Percentiles rank a stretch among this genome's conserved stretches.
phyloP scores from a whole-genome alignment of 371 early-diverging fungal genomes.

The Mortierella polycephala region DNA sequence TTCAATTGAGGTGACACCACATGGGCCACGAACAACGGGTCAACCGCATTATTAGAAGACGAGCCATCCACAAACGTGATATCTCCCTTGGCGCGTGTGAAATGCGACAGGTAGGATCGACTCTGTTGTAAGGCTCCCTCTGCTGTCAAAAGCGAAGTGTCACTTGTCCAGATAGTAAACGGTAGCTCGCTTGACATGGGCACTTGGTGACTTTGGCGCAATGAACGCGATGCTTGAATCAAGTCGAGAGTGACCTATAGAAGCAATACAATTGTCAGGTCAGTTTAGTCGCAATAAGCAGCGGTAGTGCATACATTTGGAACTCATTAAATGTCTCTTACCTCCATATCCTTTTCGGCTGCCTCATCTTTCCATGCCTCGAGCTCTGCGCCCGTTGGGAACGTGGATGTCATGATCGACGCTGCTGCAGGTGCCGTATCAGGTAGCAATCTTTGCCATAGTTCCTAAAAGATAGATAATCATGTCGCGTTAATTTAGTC shows the following conservation, averaged over 20 bases:
- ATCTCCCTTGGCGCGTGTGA: constrained; percentile 32
- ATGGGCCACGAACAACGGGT: constrained; percentile 14
- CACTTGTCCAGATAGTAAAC: constrained; percentile 60
- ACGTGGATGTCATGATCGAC: constrained; percentile 68
- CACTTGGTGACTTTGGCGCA: constrained; percentile 72
- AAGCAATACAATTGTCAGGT: too few species aligned
- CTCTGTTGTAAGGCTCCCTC: constrained; percentile 31
- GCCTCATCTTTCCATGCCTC: constrained; percentile 53
- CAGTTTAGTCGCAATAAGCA: too few species aligned
- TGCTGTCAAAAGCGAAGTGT: constrained; percentile 51
- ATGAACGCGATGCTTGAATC: constrained; percentile 72
- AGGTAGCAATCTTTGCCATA: constrained; percentile 67
- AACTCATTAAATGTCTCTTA: constrained; percentile 1
- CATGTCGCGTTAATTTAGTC: too few species aligned
- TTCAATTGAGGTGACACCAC: constrained; percentile 41
- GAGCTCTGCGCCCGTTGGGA: constrained; percentile 58
- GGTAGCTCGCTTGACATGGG: constrained; percentile 62
- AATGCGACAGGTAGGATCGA: constrained; percentile 23
- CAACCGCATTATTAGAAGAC: constrained; percentile 2
- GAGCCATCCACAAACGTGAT: constrained; percentile 24
- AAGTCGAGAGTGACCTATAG: constrained; percentile 60
- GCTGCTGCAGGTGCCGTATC: constrained; percentile 30
- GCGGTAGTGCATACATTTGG: too few species aligned
- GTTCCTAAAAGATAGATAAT: constrained; percentile 56
- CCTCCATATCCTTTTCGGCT: constrained; percentile 69